phyloP scores from a whole-genome alignment of 202 grass and related monocot genomes.

The Bolboschoenoplectus hybrid region DNA sequence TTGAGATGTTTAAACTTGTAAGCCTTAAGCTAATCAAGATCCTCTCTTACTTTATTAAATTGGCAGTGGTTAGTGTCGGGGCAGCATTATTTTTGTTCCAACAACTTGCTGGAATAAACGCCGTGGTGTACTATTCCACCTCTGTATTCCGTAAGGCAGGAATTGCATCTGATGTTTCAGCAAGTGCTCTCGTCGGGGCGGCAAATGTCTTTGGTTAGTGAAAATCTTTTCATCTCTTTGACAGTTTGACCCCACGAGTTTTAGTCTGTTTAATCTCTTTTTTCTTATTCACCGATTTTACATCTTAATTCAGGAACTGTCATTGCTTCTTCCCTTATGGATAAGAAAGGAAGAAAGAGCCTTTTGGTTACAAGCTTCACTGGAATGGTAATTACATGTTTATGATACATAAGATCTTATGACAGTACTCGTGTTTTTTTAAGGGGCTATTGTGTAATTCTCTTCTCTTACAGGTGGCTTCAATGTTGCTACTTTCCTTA shows the following conservation, averaged over 20 bases:
- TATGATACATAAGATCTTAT: constrained; percentile 22
- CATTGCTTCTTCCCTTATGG: constrained; percentile 98
- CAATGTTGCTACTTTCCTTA: constrained; percentile 88
- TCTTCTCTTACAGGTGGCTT: constrained; percentile 65
- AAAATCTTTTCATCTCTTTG: constrained; percentile 25
- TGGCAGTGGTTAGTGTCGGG: constrained; percentile 89
- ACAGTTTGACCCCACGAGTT: not conserved
- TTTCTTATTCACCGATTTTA: constrained; percentile 37
- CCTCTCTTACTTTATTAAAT: constrained; percentile 19
- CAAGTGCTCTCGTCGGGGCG: constrained; percentile 94
- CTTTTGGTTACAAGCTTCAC: constrained; percentile 94
- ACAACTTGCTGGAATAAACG: constrained; percentile 98
- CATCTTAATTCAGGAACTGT: constrained; percentile 61
- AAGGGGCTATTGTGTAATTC: constrained; percentile 16
- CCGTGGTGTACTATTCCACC: constrained; percentile 98
- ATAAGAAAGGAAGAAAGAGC: constrained; percentile 94
- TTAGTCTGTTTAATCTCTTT: constrained; percentile 26
- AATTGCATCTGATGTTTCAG: constrained; percentile 98
- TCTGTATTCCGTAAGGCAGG: constrained; percentile 94
- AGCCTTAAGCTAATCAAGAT: not conserved
- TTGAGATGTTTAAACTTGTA: constrained; percentile 16
- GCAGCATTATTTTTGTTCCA: constrained; percentile 95
- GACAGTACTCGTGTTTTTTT: not conserved
- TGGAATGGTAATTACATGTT: constrained; percentile 76
- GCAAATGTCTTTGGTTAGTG: constrained; percentile 94